Evolutionary conservation across 345 rosid species (phyloP), one percentile per base, ranked within the genome.

Genomic region (Eucalyptus cloeziana): DNA sequence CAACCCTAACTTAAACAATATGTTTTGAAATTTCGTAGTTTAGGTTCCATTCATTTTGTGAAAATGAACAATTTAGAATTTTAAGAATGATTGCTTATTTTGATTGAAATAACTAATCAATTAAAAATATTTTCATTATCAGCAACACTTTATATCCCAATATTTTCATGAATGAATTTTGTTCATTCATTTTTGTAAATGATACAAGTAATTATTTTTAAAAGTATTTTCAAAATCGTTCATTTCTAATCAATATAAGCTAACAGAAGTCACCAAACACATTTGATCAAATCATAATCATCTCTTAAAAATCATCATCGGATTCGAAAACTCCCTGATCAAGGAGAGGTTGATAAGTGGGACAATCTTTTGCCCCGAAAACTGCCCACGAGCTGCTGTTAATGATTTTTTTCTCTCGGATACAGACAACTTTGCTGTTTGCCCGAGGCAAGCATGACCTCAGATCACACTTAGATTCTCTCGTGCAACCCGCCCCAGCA

Each of bases 171-270:
- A 51, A 16, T 0, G 4, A 51, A 0, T 51, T 51, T 51, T 51
- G 2, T 51, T 17, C 0, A 51, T 17, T 17, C 8, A 17, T 16
- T 52, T 52, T 52, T 7, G 4, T 7, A 52, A 52, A 52, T 0
- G 4, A 52, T 7, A 3, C 0, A 52, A 3, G 0, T 0, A 0
- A 19, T 19, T 0, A 52, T 52, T 19, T 52, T 19, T 0, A 52
- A 52, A 52, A 17, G 3, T 7, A 19, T 52, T 52, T 52, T 7
- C 25, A 52, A 52, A 52, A 52, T 52, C 4, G 0, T 52, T 21
- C 58, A 21, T 52, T 52, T 52, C 10, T 52, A 52, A 52, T 52
- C 58, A 52, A 52, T 52, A 24, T 64, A 64, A 31, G 6, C 1
- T 19, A 17, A 71, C 45, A 17, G 22, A 71, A 71, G 1, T 37